These are phyloP conservation scores for Cytospora paraplurivora DNA, from an alignment of 2,329 filamentous ascomycete species.

Conservation along the genomic window DNA sequence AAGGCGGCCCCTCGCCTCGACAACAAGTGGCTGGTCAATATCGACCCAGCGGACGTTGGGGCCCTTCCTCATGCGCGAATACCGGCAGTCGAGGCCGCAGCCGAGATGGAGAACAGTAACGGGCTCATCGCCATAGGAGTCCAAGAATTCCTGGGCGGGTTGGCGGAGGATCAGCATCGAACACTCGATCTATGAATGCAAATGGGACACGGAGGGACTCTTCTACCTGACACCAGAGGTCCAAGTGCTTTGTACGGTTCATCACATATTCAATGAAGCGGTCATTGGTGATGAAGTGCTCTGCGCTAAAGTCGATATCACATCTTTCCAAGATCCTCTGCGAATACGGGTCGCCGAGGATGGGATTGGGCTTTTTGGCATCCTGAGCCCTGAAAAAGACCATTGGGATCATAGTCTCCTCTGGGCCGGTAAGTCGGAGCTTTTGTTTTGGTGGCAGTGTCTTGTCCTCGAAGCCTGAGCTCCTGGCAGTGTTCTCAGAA, in stretches of 20 bases:
- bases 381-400: slow-evolving; percentile 16
- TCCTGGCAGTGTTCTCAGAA: background rate
- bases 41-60: slow-evolving; percentile 27
- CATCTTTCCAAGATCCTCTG: slow-evolving; percentile 16
- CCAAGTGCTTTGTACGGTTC: slow-evolving; percentile 8
- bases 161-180: background rate
- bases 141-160: slow-evolving; percentile 19
- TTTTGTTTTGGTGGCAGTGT: background rate
- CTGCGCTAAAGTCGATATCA: slow-evolving; percentile 4
- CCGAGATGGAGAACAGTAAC: slow-evolving; percentile 25
- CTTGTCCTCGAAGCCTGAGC: background rate
- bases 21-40: slow-evolving; percentile 21
- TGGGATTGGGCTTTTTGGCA: slow-evolving; percentile 15
- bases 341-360: slow-evolving; percentile 22
- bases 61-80: slow-evolving; percentile 7
- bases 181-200: background rate
- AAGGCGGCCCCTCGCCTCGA: slow-evolving; percentile 17
- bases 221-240: slow-evolving; percentile 13
- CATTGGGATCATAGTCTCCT: slow-evolving; percentile 8
- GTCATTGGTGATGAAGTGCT: background rate
- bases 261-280: slow-evolving; percentile 15
- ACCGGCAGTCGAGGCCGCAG: slow-evolving; percentile 25
- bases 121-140: background rate
- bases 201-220: too few species aligned
- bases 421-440: slow-evolving; percentile 4